Evolutionary conservation across 2,329 filamentous ascomycete species (phyloP).

Genomic region (Verticillium tricorpus): DNA sequence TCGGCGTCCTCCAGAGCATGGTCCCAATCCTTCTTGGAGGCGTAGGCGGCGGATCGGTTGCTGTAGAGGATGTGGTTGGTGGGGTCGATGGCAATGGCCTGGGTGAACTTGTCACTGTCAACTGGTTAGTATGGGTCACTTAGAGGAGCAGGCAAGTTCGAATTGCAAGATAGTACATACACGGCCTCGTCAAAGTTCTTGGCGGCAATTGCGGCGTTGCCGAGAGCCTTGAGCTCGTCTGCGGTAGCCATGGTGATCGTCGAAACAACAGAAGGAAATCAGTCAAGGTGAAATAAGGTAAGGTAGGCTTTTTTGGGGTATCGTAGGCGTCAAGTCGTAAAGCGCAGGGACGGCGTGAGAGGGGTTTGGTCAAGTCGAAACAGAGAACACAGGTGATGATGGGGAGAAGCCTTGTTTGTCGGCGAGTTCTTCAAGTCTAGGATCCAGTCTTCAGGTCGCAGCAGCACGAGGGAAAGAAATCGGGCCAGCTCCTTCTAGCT

Average conservation of each 20-base stretch:
- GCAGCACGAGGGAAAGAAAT: conserved; percentile 11
- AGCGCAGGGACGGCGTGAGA: conserved; percentile 1
- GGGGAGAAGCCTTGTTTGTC: background rate
- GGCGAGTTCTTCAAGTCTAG: background rate
- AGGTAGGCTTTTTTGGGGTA: background rate
- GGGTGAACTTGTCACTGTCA: conserved; percentile 81
- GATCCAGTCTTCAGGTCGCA: conserved; percentile 1
- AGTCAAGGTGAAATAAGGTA: conserved; percentile 6
- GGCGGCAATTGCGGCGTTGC: conserved; percentile 96
- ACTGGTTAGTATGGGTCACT: conserved; percentile 13
- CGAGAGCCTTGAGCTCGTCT: conserved; percentile 88
- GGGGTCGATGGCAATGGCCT: conserved; percentile 85
- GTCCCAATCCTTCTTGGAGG: conserved; percentile 84
- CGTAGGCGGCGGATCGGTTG: conserved; percentile 84
- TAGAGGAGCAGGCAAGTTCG: background rate
- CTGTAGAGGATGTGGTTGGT: conserved; percentile 96
- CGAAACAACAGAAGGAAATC: conserved; percentile 1
- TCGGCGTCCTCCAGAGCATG: conserved; percentile 83
- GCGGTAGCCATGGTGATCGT: conserved; percentile 49
- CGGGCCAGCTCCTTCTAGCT: conserved; percentile 33
- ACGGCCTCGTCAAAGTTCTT: conserved; percentile 96
- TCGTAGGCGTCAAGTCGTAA: background rate
- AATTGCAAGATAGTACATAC: conserved; percentile 52
- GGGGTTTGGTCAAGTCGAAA: background rate
- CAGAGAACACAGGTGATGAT: conserved; percentile 5